Evolutionary conservation across 305 asterid species (phyloP), one percentile per base, ranked within the genome.

Genomic region (Salvia sclarea): DNA sequence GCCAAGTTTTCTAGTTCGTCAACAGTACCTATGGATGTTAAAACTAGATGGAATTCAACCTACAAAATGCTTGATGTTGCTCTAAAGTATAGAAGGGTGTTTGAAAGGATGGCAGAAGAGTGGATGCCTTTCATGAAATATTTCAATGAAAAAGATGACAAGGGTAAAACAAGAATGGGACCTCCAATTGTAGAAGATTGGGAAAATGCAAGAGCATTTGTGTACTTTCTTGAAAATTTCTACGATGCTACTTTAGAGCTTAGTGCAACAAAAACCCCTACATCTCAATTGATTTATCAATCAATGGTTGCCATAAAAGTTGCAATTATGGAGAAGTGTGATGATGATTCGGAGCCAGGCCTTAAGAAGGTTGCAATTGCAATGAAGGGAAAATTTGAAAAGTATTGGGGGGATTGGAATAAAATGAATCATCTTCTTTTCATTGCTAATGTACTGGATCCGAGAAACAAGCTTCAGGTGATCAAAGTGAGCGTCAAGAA

Each of bases 251-350:
- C 61, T 55, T 55, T 55, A 7, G 43, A 30, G 61, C 12, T 55
- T n/a, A 28, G 61, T 55, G 41, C 61, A 28, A 13, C 61, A 33
- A 56, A 33, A 57, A 57, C 45, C 33, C 28, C 45, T 2, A 57
- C 22, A 13, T 57, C 64, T 16, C 64, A 57, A 9, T 31, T 57
- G 64, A 57, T 9, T 18, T 49, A 17, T 47, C 24, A 17, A 47
- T 47, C 25, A 47, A 47, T 47, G 54, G 3, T 47, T 47, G 11
- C 25, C 22, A 0, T 47, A 6, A 11, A 47, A 18, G 0, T 9
- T 49, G 56, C 20, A 7, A 49, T 21, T 49, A 31, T 18, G 56
- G 21, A 21, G 9, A 49, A 21, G 21, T 7, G 10, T 5, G n/a
- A 2, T 11, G 61, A 55, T 55, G 12, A 14, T 28, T 28, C 4